Evolutionary conservation across 192 early-diverging fungal species (phyloP).

Genomic region (Entomortierella parvispora): DNA sequence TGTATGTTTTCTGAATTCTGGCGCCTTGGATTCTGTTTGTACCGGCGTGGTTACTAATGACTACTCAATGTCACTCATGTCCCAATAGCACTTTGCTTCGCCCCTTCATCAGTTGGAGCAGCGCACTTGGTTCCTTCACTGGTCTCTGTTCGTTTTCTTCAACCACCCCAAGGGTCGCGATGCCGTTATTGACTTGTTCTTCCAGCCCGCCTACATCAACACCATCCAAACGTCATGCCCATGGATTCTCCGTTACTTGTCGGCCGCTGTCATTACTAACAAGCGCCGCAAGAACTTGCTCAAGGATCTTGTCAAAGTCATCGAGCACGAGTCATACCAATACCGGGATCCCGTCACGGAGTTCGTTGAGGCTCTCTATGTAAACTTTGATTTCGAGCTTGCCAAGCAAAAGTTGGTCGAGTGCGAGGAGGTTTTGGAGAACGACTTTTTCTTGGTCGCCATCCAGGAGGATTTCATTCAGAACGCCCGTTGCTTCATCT

Average conservation of each 20-base stretch:
- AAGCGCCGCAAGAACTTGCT: slow-evolving; percentile 84
- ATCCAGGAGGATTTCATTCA: slow-evolving; percentile 95
- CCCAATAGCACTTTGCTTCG: slow-evolving; percentile 67
- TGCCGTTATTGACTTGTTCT: slow-evolving; percentile 92
- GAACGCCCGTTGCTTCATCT: slow-evolving; percentile 92
- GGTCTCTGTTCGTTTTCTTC: no score
- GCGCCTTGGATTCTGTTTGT: not conserved
- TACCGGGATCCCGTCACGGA: slow-evolving; percentile 94
- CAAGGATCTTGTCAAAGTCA: slow-evolving; percentile 90
- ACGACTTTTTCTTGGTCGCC: slow-evolving; percentile 92
- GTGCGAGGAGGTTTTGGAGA: slow-evolving; percentile 86
- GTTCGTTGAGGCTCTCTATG: slow-evolving; percentile 92
- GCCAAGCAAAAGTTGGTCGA: slow-evolving; percentile 89
- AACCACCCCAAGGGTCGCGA: slow-evolving; percentile 97
- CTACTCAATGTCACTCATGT: not conserved
- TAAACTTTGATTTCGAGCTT: slow-evolving; percentile 94
- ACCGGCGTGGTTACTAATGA: not conserved
- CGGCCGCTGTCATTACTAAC: slow-evolving; percentile 93
- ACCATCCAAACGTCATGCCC: slow-evolving; percentile 97
- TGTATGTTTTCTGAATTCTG: slow-evolving; percentile 36
- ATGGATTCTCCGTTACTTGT: slow-evolving; percentile 95
- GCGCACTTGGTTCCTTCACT: slow-evolving; percentile 73
- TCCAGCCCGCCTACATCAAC: slow-evolving; percentile 93
- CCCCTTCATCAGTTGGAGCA: slow-evolving; percentile 93
- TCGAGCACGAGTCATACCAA: slow-evolving; percentile 85